A percentile compares a stretch with the other conserved stretches of the same genome.
phyloP scores from a whole-genome alignment of 2,329 filamentous ascomycete genomes.

The Geosmithia morbida region DNA sequence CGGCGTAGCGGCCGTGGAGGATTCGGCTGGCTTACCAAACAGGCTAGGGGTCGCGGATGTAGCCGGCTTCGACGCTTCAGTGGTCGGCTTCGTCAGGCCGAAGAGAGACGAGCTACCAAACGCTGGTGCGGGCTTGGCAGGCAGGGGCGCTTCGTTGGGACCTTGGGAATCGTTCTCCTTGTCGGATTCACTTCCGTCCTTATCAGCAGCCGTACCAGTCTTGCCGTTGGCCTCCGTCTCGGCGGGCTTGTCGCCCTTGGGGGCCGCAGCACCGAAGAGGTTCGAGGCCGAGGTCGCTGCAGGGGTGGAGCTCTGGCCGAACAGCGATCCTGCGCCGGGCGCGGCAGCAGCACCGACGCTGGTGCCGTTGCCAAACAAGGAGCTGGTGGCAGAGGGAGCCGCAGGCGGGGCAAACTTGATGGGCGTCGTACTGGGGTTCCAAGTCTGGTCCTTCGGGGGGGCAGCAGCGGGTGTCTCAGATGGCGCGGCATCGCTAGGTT shows the following conservation, averaged over 20 bases:
- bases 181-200: slow-evolving; percentile 24
- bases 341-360: background rate
- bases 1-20: slow-evolving; percentile 7
- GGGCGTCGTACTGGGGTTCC: slow-evolving; percentile 31
- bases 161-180: slow-evolving; percentile 27
- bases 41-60: slow-evolving; percentile 8
- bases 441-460: slow-evolving; percentile 20
- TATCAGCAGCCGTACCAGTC: slow-evolving; percentile 11
- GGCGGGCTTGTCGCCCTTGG: slow-evolving; percentile 14
- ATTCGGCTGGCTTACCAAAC: slow-evolving; percentile 19
- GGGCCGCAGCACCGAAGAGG: slow-evolving; percentile 15
- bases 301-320: slow-evolving; percentile 7
- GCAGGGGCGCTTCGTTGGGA: slow-evolving; percentile 10
- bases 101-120: slow-evolving; percentile 15
- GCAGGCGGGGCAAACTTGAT: slow-evolving; percentile 34
- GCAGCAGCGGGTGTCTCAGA: slow-evolving; percentile 10
- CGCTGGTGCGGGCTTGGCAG: slow-evolving; percentile 9
- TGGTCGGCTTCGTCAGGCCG: slow-evolving; percentile 12
- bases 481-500: slow-evolving; percentile 28
- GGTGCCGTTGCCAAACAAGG: slow-evolving; percentile 13
- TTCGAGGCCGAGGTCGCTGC: slow-evolving; percentile 11
- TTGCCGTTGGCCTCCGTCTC: slow-evolving; percentile 11
- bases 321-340: background rate
- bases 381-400: slow-evolving; percentile 10
- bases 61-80: slow-evolving; percentile 14